Percentiles rank a stretch among this genome's conserved stretches.
These are phyloP conservation scores for Perilla frutescens DNA, from an alignment of 257 asterid species.

Conservation along the genomic window DNA sequence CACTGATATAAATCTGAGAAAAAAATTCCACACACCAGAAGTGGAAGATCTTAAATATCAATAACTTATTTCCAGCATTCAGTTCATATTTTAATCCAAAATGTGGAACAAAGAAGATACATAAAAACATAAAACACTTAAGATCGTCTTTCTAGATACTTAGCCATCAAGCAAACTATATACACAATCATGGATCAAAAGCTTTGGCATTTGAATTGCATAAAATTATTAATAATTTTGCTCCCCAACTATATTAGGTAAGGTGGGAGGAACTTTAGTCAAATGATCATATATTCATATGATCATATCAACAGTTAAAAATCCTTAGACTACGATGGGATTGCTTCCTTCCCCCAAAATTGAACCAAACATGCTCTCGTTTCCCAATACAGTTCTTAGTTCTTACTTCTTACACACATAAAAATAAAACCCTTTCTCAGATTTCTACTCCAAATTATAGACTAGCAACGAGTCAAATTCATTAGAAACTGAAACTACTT, in stretches of 20 bases:
- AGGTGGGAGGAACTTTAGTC: too few relatives aligned
- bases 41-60: not conserved
- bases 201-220: not conserved
- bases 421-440: too few relatives aligned
- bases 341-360: too few relatives aligned
- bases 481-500: not conserved
- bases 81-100: not conserved
- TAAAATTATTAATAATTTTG: too few relatives aligned
- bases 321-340: too few relatives aligned
- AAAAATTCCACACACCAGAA: conserved; percentile 14
- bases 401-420: too few relatives aligned
- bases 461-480: not conserved
- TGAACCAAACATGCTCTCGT: too few relatives aligned
- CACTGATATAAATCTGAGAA: not conserved
- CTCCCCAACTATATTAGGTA: too few relatives aligned
- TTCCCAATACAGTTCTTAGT: too few relatives aligned
- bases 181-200: not conserved
- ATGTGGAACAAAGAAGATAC: not conserved
- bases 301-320: too few relatives aligned
- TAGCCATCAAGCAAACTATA: not conserved
- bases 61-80: not conserved
- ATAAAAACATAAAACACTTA: not conserved
- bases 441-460: too few relatives aligned
- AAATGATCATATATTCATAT: too few relatives aligned
- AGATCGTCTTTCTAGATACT: not conserved